Evolutionary conservation across 2,329 filamentous ascomycete genomes (phyloP).

Genomic region (Ilyonectria mors-panacis): DNA sequence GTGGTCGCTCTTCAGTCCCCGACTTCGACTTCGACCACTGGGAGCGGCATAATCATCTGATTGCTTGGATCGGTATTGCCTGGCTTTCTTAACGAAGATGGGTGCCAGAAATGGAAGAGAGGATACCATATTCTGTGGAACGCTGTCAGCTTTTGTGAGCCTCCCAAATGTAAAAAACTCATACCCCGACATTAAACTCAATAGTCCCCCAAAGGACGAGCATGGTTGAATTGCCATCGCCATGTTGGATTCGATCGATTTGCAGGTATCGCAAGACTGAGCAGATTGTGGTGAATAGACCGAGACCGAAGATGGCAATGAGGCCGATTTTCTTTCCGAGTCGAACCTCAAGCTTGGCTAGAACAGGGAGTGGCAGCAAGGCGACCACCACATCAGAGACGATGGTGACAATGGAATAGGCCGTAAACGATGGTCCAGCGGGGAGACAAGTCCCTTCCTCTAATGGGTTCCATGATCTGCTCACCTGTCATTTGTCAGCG

Average conservation of each 20-base stretch:
- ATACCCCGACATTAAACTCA: slow-evolving; percentile 70
- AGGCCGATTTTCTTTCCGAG: slow-evolving; percentile 64
- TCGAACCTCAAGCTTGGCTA: slow-evolving; percentile 64
- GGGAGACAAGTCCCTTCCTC: slow-evolving; percentile 61
- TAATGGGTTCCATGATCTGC: slow-evolving; percentile 62
- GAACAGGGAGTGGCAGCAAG: slow-evolving; percentile 64
- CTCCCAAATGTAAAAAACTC: slow-evolving; percentile 32
- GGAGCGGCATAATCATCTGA: slow-evolving; percentile 51
- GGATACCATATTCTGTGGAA: slow-evolving; percentile 60
- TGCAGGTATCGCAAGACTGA: slow-evolving; percentile 67
- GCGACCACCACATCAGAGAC: slow-evolving; percentile 66
- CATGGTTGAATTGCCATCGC: slow-evolving; percentile 70
- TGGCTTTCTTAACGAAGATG: slow-evolving; percentile 59
- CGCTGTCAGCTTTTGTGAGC: background rate
- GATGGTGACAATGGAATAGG: slow-evolving; percentile 66
- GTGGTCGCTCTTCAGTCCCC: slow-evolving; percentile 48
- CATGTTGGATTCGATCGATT: slow-evolving; percentile 64
- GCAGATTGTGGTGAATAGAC: slow-evolving; percentile 69
- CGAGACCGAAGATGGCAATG: slow-evolving; percentile 66
- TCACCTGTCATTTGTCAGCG: slow-evolving; percentile 44
- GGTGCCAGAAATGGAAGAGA: slow-evolving; percentile 63
- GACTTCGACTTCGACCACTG: slow-evolving; percentile 40
- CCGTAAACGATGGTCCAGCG: slow-evolving; percentile 64
- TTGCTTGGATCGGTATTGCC: slow-evolving; percentile 58
- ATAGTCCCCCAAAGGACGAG: slow-evolving; percentile 70